Percentiles rank a stretch among this genome's conserved stretches.
Evolutionary conservation across 805 yeast genomes (phyloP).

Genomic region (Ogataea methylovora): DNA sequence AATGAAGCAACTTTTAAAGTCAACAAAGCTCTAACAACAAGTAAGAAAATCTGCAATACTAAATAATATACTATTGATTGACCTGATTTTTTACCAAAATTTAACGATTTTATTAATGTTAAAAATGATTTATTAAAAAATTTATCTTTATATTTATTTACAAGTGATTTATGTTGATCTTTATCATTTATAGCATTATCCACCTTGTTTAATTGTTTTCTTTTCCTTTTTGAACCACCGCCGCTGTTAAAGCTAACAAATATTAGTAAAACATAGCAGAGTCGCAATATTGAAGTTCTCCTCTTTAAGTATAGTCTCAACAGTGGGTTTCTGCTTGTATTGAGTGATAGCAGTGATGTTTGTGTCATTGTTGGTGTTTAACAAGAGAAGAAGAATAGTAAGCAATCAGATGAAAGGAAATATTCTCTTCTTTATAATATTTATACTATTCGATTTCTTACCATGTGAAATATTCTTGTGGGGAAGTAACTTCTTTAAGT

Average conservation of each 20-base stretch:
- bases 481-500: too few species aligned
- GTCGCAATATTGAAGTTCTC: conserved; percentile 13
- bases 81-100: conserved; percentile 6
- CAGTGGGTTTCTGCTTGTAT: conserved; percentile 1
- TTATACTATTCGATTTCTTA: too few species aligned
- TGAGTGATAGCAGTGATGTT: too few species aligned
- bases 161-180: not conserved
- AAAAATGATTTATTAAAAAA: not conserved
- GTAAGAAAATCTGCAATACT: conserved; percentile 45
- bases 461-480: too few species aligned
- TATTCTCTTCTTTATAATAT: too few species aligned
- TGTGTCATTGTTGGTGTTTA: too few species aligned
- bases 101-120: conserved; percentile 9
- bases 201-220: not conserved
- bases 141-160: too few species aligned
- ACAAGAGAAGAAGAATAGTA: too few species aligned
- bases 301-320: conserved; percentile 13
- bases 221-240: conserved; percentile 12
- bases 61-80: conserved; percentile 22
- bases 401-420: too few species aligned
- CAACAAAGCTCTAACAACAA: conserved; percentile 62
- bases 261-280: conserved; percentile 15
- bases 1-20: conserved; percentile 78
- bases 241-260: conserved; percentile 14
- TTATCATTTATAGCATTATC: not conserved